Conservation (phyloP, 768 basidiomycete species). For the Leucocoprinus sp. region DNA sequence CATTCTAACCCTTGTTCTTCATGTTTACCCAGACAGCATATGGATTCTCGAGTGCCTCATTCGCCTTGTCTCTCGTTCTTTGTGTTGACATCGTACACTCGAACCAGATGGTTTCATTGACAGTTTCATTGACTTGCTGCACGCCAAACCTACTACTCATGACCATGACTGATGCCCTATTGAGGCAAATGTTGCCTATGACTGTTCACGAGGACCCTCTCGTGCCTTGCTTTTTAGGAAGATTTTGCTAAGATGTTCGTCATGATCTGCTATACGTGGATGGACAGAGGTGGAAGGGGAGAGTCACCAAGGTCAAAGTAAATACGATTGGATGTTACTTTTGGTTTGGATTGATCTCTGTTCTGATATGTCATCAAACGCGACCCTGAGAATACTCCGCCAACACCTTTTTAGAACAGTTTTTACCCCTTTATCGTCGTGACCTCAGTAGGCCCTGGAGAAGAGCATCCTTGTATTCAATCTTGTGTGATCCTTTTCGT, state of each 20-base stretch:
- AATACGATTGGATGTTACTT: not conserved
- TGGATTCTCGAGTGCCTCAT: not conserved
- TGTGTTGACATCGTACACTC: not conserved
- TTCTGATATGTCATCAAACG: not conserved
- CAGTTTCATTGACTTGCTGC: not conserved
- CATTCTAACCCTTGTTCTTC: not conserved
- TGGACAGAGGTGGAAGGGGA: not conserved
- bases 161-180: not conserved
- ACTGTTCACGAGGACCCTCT: not conserved
- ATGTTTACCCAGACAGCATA: not conserved
- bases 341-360: not conserved
- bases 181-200: not conserved
- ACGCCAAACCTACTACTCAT: not conserved
- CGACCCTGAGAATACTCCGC: conserved; percentile 2
- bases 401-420: not conserved
- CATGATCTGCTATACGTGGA: not conserved
- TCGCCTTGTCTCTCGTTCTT: not conserved
- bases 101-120: not conserved
- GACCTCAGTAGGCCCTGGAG: not conserved
- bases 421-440: not conserved
- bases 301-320: not conserved
- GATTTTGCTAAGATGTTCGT: not conserved
- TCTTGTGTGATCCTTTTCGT: not conserved
- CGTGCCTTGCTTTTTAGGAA: not conserved
- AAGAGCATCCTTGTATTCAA: not conserved